Conservation (phyloP, 495 filamentous ascomycete genomes). For the Penicillium cinerascens region DNA sequence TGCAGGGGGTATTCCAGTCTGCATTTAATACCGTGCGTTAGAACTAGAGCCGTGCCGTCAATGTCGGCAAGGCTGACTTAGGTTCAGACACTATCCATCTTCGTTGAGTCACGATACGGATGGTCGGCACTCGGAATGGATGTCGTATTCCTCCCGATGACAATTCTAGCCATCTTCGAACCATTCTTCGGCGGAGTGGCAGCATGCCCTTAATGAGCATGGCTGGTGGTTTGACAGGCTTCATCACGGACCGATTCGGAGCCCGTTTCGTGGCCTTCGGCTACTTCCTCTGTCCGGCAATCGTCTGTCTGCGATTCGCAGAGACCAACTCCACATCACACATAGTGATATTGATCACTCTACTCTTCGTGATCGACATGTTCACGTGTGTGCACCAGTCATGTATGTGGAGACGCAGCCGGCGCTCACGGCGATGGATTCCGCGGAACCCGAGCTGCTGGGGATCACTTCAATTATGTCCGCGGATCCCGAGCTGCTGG, state of each 20-base stretch:
- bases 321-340: slow-evolving; percentile 35
- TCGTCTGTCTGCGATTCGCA: neutral
- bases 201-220: neutral
- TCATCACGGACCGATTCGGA: slow-evolving; percentile 55
- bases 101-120: slow-evolving; percentile 57
- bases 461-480: too few species aligned
- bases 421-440: slow-evolving; percentile 58
- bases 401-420: slow-evolving; percentile 69
- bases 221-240: slow-evolving; percentile 34
- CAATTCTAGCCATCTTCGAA: slow-evolving; percentile 60
- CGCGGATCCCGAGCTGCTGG: slow-evolving; percentile 43
- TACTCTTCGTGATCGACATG: slow-evolving; percentile 26
- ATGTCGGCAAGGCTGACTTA: neutral
- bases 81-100: slow-evolving; percentile 57
- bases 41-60: neutral
- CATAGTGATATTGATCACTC: slow-evolving; percentile 53
- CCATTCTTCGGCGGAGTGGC: slow-evolving; percentile 49
- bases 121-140: slow-evolving; percentile 70
- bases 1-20: slow-evolving; percentile 30
- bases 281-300: slow-evolving; percentile 59
- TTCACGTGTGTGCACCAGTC: slow-evolving; percentile 27
- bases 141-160: slow-evolving; percentile 66
- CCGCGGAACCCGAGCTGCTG: slow-evolving; percentile 41
- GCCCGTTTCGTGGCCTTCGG: slow-evolving; percentile 55
- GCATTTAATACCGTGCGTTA: slow-evolving; percentile 24